A percentile compares a stretch with the other conserved stretches of the same genome.
phyloP scores from a whole-genome alignment of 2,329 filamentous ascomycete genomes.

The Ophiostoma novo-ulmi region DNA sequence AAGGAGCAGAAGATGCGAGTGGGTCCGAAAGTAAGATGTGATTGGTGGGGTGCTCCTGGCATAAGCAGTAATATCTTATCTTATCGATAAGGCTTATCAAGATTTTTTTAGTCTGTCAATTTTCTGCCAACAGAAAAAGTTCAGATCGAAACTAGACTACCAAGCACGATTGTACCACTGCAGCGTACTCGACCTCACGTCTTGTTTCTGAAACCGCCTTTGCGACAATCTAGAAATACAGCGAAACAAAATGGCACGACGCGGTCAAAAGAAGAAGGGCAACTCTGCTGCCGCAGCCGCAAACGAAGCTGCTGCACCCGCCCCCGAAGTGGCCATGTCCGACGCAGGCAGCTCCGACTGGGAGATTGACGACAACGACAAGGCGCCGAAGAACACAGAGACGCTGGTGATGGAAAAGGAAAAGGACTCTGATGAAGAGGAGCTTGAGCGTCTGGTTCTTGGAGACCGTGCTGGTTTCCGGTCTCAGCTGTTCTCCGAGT shows the following conservation, averaged over 20 bases:
- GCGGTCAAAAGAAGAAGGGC: neutral
- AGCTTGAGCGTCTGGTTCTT: conserved; percentile 82
- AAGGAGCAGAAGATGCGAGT: neutral
- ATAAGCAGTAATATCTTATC: neutral
- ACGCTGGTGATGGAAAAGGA: conserved; percentile 39
- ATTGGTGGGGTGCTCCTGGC: too few relatives aligned
- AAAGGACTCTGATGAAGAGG: conserved; percentile 78
- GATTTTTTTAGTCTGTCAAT: conserved; percentile 21
- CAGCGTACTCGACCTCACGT: neutral
- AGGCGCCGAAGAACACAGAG: conserved; percentile 24
- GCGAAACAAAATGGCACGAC: conserved; percentile 14
- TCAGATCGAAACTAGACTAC: neutral
- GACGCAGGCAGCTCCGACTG: conserved; percentile 30
- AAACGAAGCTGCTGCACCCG: neutral
- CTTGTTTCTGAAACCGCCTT: neutral
- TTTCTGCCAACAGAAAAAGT: conserved; percentile 19
- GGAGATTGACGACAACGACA: conserved; percentile 29
- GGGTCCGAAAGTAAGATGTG: neutral
- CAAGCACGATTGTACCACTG: neutral
- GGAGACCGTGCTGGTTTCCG: conserved; percentile 81
- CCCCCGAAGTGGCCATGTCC: conserved; percentile 24
- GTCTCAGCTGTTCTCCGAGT: conserved; percentile 57
- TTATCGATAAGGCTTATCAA: conserved; percentile 24
- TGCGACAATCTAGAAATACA: neutral
- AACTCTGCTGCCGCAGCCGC: neutral